Conservation (phyloP, 129 eudicot species). For the Flaveria trinervia region DNA sequence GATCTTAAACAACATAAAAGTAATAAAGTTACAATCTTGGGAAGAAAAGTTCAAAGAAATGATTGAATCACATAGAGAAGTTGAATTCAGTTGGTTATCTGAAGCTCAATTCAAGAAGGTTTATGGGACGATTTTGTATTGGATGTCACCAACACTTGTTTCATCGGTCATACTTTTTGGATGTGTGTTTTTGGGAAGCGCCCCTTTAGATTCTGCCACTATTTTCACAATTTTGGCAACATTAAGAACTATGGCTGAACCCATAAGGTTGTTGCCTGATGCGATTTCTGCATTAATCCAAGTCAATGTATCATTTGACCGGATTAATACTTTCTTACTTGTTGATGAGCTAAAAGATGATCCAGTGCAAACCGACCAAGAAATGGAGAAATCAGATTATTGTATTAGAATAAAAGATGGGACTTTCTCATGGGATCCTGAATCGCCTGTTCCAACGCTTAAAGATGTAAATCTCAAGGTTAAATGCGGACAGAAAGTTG, state of each 20-base stretch:
- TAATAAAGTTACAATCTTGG: constrained; percentile 85
- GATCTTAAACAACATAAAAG: constrained; percentile 74
- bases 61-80: constrained; percentile 48
- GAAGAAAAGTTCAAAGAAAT: constrained; percentile 58
- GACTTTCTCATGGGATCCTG: constrained; percentile 56
- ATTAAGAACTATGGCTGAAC: constrained; percentile 63
- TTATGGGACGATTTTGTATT: constrained; percentile 46
- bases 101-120: constrained; percentile 42
- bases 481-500: constrained; percentile 43
- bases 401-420: constrained; percentile 40
- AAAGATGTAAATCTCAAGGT: constrained; percentile 37
- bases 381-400: constrained; percentile 12
- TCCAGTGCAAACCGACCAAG: constrained; percentile 5
- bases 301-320: constrained; percentile 64
- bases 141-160: constrained; percentile 69
- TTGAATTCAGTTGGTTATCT: constrained; percentile 55
- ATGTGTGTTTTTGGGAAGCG: constrained; percentile 48
- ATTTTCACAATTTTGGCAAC: constrained; percentile 67
- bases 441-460: constrained; percentile 35
- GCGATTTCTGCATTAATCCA: constrained; percentile 61
- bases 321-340: constrained; percentile 58
- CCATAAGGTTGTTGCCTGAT: constrained; percentile 62
- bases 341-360: constrained; percentile 63
- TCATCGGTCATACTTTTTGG: constrained; percentile 59
- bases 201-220: constrained; percentile 61